phyloP scores from a whole-genome alignment of 371 early-diverging fungal genomes.

The Mortierella sp. region DNA sequence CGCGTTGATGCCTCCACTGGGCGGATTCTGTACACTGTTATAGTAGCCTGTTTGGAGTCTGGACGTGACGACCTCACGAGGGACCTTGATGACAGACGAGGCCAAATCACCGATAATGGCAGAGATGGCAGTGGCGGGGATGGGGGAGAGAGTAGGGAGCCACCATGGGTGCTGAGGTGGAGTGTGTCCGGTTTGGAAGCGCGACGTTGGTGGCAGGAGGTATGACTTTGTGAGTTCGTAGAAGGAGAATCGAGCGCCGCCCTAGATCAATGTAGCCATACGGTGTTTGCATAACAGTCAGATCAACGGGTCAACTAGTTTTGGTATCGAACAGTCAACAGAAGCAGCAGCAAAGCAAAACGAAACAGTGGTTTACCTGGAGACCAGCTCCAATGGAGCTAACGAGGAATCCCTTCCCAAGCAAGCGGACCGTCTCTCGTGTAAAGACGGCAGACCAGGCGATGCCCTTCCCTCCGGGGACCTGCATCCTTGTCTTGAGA shows the following conservation, averaged over 20 bases:
- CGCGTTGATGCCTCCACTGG: constrained; percentile 56
- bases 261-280: constrained; percentile 48
- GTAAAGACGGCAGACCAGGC: constrained; percentile 64
- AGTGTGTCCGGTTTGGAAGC: constrained; percentile 39
- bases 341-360: neutral
- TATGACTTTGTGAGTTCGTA: constrained; percentile 81
- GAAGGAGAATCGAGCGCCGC: constrained; percentile 80
- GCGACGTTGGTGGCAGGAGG: constrained; percentile 60
- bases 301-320: too few relatives aligned
- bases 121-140: constrained; percentile 77
- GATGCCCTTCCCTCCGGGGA: constrained; percentile 56
- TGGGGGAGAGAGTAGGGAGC: constrained; percentile 57
- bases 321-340: too few relatives aligned
- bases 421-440: constrained; percentile 62
- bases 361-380: constrained; percentile 57
- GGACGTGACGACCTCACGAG: constrained; percentile 87
- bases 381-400: constrained; percentile 79
- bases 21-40: constrained; percentile 32
- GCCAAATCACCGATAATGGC: constrained; percentile 83
- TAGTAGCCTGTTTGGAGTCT: constrained; percentile 79
- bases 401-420: constrained; percentile 76
- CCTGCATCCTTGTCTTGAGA: constrained; percentile 76
- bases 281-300: too few relatives aligned
- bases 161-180: constrained; percentile 49
- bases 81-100: constrained; percentile 84